phyloP scores from a whole-genome alignment of 2,329 filamentous ascomycete genomes.

The Aspergillus tanneri region DNA sequence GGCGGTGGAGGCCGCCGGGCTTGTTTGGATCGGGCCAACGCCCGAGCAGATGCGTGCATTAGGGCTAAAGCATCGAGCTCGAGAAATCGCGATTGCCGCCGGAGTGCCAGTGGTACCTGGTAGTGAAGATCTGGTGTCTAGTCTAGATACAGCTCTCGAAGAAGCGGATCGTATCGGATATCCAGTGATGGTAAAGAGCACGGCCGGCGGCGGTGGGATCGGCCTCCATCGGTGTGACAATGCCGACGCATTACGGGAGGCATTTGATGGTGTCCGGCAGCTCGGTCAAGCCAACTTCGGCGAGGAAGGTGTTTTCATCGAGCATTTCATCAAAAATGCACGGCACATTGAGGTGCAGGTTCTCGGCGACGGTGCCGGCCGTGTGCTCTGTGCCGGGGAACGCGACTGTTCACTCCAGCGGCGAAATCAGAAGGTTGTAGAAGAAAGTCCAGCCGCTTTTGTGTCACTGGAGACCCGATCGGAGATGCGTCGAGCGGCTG shows the following conservation, averaged over 20 bases:
- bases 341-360: slow-evolving; percentile 55
- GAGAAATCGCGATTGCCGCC: slow-evolving; percentile 25
- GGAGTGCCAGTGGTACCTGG: slow-evolving; percentile 32
- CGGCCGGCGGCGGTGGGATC: slow-evolving; percentile 50
- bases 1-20: slow-evolving; percentile 27
- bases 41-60: slow-evolving; percentile 31
- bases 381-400: slow-evolving; percentile 30
- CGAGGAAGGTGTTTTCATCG: slow-evolving; percentile 44
- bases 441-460: slow-evolving; percentile 46
- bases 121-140: slow-evolving; percentile 18
- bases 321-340: slow-evolving; percentile 43
- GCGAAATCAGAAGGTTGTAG: slow-evolving; percentile 54
- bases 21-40: slow-evolving; percentile 37
- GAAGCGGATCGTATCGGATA: slow-evolving; percentile 28
- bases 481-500: slow-evolving; percentile 41
- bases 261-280: slow-evolving; percentile 40
- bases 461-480: slow-evolving; percentile 31
- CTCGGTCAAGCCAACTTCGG: slow-evolving; percentile 47
- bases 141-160: slow-evolving; percentile 17
- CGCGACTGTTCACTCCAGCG: slow-evolving; percentile 55
- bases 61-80: slow-evolving; percentile 33
- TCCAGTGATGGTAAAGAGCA: slow-evolving; percentile 52
- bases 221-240: slow-evolving; percentile 44
- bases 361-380: slow-evolving; percentile 22
- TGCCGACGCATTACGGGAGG: slow-evolving; percentile 27